A percentile compares a stretch with the other conserved stretches of the same genome.
Evolutionary conservation across 2,329 filamentous ascomycete species (phyloP).

Genomic region (Knoxdaviesia capensis): DNA sequence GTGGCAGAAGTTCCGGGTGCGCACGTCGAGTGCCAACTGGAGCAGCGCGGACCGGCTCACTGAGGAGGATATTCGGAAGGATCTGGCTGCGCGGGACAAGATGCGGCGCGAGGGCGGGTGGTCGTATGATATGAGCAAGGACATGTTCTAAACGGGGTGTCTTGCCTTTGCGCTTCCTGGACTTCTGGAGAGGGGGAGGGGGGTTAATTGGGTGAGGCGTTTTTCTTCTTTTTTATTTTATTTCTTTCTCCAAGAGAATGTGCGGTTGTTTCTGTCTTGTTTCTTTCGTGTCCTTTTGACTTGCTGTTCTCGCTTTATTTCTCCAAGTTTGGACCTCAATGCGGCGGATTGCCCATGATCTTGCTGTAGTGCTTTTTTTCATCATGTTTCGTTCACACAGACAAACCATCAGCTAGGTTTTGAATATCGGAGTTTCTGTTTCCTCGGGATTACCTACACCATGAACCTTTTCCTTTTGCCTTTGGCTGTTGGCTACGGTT

Average conservation of each 20-base stretch:
- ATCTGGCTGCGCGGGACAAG: constrained; percentile 59
- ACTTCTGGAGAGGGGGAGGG: neutral
- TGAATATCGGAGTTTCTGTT: constrained; percentile 1
- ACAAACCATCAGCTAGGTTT: neutral
- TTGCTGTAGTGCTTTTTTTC: neutral
- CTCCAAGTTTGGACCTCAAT: too few species aligned
- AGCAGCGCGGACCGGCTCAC: constrained; percentile 63
- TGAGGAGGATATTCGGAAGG: constrained; percentile 66
- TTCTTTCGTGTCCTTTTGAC: too few species aligned
- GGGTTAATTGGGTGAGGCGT: neutral
- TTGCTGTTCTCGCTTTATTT: too few species aligned
- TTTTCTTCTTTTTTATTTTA: too few species aligned
- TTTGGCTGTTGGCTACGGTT: too few species aligned
- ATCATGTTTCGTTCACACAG: neutral
- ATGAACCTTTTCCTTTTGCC: too few species aligned
- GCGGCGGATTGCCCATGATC: neutral
- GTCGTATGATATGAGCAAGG: constrained; percentile 43
- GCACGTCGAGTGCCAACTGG: constrained; percentile 94
- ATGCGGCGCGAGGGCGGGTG: constrained; percentile 71
- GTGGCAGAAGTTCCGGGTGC: constrained; percentile 69
- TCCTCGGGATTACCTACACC: too few species aligned
- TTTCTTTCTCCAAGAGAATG: too few species aligned
- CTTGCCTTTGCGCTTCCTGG: neutral
- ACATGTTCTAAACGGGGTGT: constrained; percentile 16
- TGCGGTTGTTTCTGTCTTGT: too few species aligned